phyloP scores from a whole-genome alignment of 2,329 filamentous ascomycete genomes.

The Exophiala sp. region DNA sequence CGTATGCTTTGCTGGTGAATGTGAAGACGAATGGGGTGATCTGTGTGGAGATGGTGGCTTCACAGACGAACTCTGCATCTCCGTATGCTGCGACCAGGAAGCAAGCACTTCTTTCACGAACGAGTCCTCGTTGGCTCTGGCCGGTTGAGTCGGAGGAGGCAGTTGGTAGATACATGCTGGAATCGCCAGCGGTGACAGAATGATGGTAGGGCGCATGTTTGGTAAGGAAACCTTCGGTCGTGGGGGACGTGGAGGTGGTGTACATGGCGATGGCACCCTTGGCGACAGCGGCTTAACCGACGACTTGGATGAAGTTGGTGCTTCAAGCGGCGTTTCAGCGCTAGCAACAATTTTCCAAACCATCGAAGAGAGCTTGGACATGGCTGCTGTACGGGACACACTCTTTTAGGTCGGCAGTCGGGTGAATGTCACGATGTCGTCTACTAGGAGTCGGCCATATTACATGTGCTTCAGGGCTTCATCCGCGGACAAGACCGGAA shows the following conservation, averaged over 20 bases:
- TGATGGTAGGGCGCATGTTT: constrained; percentile 24
- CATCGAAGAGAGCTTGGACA: too few relatives aligned
- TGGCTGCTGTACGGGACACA: too few relatives aligned
- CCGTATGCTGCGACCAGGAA: neutral
- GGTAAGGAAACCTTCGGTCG: constrained; percentile 24
- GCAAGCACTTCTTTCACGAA: constrained; percentile 10
- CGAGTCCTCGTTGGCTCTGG: neutral
- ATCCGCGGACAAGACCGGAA: too few relatives aligned
- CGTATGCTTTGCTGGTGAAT: neutral
- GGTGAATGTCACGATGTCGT: too few relatives aligned
- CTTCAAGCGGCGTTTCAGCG: neutral
- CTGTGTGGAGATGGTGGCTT: neutral
- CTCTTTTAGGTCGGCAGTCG: too few relatives aligned
- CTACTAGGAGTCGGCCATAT: too few relatives aligned
- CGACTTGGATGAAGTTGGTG: constrained; percentile 4
- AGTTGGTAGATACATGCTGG: constrained; percentile 1
- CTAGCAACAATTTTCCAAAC: too few relatives aligned
- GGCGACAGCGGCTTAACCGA: constrained; percentile 1
- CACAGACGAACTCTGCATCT: neutral
- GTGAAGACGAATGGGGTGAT: neutral
- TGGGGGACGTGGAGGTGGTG: constrained; percentile 23
- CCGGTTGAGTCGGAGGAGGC: neutral
- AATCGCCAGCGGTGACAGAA: constrained; percentile 19
- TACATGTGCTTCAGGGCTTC: too few relatives aligned
- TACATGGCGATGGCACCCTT: neutral